These are phyloP conservation scores for Leucaena leucocephala DNA, from an alignment of 306 rosid genomes.

Conservation along the genomic window DNA sequence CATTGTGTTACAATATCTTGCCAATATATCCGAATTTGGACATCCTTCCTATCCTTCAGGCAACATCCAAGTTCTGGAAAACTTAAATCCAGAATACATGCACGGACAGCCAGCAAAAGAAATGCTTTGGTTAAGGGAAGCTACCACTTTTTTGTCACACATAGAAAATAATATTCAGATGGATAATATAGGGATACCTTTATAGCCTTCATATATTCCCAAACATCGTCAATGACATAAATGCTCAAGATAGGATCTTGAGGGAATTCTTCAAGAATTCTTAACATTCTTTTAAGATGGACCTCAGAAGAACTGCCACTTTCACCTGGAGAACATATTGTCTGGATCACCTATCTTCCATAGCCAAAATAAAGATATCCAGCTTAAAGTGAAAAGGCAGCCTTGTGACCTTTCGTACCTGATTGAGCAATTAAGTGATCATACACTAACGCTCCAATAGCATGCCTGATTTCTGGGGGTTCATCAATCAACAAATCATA, in stretches of 20 bases:
- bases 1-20: slow-evolving; percentile 1
- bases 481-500: slow-evolving; percentile 94
- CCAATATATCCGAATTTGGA: slow-evolving; percentile 10
- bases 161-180: slow-evolving; percentile 16
- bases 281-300: slow-evolving; percentile 86
- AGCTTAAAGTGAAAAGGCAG: slow-evolving; percentile 24
- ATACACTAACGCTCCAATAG: slow-evolving; percentile 92
- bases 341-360: slow-evolving; percentile 29
- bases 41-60: slow-evolving; percentile 18
- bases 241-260: slow-evolving; percentile 83
- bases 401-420: slow-evolving; percentile 58
- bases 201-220: slow-evolving; percentile 97
- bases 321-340: slow-evolving; percentile 61
- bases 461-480: slow-evolving; percentile 95
- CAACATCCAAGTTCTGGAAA: slow-evolving; percentile 24
- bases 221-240: slow-evolving; percentile 94
- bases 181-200: slow-evolving; percentile 58
- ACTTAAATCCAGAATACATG: slow-evolving; percentile 19
- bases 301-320: slow-evolving; percentile 73
- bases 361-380: slow-evolving; percentile 37
- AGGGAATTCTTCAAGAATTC: slow-evolving; percentile 91
- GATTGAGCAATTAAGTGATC: slow-evolving; percentile 93
- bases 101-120: slow-evolving; percentile 25
- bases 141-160: slow-evolving; percentile 8
- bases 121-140: slow-evolving; percentile 7